Percentiles rank a stretch among this genome's conserved stretches.
Evolutionary conservation across 352 stramenopile species (phyloP).

Genomic region (Phytophthora palmivora): DNA sequence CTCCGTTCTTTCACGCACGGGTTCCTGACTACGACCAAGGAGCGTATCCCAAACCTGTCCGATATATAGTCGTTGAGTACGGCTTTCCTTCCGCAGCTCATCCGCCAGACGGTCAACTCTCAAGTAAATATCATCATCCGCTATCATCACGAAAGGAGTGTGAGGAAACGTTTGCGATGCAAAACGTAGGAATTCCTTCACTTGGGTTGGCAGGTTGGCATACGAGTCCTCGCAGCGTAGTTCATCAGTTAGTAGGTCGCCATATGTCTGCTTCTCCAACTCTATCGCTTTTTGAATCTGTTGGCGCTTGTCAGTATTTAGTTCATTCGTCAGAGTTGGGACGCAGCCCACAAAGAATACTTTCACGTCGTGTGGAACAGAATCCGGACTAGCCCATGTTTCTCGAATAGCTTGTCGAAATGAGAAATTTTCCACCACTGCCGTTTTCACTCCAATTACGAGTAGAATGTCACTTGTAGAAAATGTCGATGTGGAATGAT

Average conservation of each 20-base stretch:
- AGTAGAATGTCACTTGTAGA: slow-evolving; percentile 18
- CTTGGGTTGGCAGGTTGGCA: slow-evolving; percentile 52
- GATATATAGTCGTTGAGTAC: slow-evolving; percentile 13
- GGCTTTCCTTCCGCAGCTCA: slow-evolving; percentile 3
- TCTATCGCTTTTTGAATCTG: slow-evolving; percentile 24
- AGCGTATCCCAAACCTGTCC: slow-evolving; percentile 32
- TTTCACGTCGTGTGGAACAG: slow-evolving; percentile 29
- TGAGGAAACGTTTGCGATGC: slow-evolving; percentile 2
- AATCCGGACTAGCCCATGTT: slow-evolving; percentile 46
- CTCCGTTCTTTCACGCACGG: slow-evolving; percentile 29
- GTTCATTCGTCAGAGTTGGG: not conserved
- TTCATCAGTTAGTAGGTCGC: slow-evolving; percentile 52
- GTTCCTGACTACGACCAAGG: slow-evolving; percentile 20
- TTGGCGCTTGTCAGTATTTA: slow-evolving; percentile 1
- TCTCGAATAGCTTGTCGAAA: slow-evolving; percentile 44
- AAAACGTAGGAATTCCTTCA: slow-evolving; percentile 61
- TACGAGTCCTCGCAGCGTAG: slow-evolving; percentile 65
- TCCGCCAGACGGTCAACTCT: slow-evolving; percentile 22
- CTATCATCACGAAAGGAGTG: slow-evolving; percentile 57
- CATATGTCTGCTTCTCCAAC: slow-evolving; percentile 40
- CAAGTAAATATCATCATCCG: slow-evolving; percentile 66
- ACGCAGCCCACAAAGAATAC: slow-evolving; percentile 53
- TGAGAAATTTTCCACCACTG: slow-evolving; percentile 35
- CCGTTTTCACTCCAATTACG: slow-evolving; percentile 61
- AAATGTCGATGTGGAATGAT: not conserved